Percentiles rank a stretch among this genome's conserved stretches.
These are phyloP conservation scores for Pterocarpus santalinus DNA, from an alignment of 306 rosid genomes.

Conservation along the genomic window DNA sequence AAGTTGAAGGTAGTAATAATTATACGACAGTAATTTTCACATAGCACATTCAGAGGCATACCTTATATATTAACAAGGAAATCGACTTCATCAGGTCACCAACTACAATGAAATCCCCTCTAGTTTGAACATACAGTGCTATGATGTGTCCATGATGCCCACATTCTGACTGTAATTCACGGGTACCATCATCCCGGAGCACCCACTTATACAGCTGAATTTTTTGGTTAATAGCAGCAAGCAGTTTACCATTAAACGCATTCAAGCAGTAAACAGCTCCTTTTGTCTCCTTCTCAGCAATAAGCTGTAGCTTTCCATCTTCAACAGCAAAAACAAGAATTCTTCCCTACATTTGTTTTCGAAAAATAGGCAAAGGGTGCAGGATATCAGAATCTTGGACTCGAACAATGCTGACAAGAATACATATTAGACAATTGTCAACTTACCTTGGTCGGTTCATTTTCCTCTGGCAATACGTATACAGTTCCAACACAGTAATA, in stretches of 20 bases:
- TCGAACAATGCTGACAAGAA: slow-evolving; percentile 22
- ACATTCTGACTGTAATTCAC: slow-evolving; percentile 95
- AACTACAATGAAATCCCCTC: slow-evolving; percentile 98
- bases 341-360: slow-evolving; percentile 73
- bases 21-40: slow-evolving; percentile 2
- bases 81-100: slow-evolving; percentile 98
- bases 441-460: slow-evolving; percentile 90
- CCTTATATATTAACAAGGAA: slow-evolving; percentile 95
- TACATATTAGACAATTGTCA: not conserved
- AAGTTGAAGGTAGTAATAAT: not conserved
- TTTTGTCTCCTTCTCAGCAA: slow-evolving; percentile 98
- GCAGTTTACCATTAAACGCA: slow-evolving; percentile 94
- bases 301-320: slow-evolving; percentile 95
- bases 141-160: slow-evolving; percentile 99
- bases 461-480: slow-evolving; percentile 93
- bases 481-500: slow-evolving; percentile 99
- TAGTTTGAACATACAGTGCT: slow-evolving; percentile 95
- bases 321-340: slow-evolving; percentile 91
- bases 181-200: slow-evolving; percentile 95
- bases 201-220: slow-evolving; percentile 98
- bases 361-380: slow-evolving; percentile 14
- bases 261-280: slow-evolving; percentile 95
- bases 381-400: slow-evolving; percentile 36
- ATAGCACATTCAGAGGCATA: slow-evolving; percentile 41
- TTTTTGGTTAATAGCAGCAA: slow-evolving; percentile 98